Percentiles rank a stretch among this genome's conserved stretches.
Evolutionary conservation across 1,284 basidiomycete species (phyloP).

Genomic region (Rhodotorula mucilaginosa): DNA sequence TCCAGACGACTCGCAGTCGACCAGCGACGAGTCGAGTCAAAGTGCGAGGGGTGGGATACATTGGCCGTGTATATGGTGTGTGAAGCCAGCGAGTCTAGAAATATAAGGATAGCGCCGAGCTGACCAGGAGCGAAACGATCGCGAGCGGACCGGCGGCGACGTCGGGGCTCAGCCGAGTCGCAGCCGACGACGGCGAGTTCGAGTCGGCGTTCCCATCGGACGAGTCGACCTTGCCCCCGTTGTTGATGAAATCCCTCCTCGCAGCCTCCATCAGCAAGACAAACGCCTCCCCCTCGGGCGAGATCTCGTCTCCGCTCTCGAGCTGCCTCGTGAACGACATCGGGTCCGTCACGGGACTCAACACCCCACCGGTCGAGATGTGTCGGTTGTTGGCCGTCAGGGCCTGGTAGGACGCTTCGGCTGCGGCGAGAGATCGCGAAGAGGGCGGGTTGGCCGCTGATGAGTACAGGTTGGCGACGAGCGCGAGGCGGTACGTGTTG

Average conservation of each 20-base stretch:
- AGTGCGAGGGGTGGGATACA: too few species aligned
- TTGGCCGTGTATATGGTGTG: too few species aligned
- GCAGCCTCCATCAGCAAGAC: constrained; percentile 66
- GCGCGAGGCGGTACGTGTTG: constrained; percentile 68
- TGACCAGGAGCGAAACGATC: not conserved
- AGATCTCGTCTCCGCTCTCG: constrained; percentile 43
- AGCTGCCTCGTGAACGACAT: constrained; percentile 57
- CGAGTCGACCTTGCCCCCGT: not conserved
- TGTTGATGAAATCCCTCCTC: constrained; percentile 44
- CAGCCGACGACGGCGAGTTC: too few species aligned
- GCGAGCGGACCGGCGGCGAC: too few species aligned
- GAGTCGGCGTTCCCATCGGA: not conserved
- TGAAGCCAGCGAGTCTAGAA: not conserved
- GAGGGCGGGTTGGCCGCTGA: not conserved
- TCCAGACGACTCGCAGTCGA: too few species aligned
- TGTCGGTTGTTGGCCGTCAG: constrained; percentile 32
- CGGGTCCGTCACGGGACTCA: constrained; percentile 70
- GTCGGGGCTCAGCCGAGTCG: too few species aligned
- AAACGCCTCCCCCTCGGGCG: constrained; percentile 67
- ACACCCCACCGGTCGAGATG: constrained; percentile 58
- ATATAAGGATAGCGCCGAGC: not conserved
- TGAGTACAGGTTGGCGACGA: constrained; percentile 53
- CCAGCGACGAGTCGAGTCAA: too few species aligned
- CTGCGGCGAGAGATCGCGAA: constrained; percentile 1
- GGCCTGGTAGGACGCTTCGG: constrained; percentile 23